A percentile compares a stretch with the other conserved stretches of the same genome.
Conservation (phyloP, 306 rosid genomes). For the Cercis canadensis region DNA sequence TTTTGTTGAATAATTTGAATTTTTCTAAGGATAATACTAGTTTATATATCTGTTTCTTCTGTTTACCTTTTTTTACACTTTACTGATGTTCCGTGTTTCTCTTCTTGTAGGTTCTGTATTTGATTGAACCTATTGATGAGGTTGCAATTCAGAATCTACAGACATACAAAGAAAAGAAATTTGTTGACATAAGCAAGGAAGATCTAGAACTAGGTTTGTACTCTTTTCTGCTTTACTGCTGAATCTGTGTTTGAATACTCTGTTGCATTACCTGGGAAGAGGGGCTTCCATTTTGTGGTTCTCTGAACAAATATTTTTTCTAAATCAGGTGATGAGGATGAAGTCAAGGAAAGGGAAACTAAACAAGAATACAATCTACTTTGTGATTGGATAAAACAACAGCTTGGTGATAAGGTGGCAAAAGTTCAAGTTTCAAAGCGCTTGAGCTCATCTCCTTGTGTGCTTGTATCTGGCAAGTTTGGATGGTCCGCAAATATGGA, state of each 20-base stretch:
- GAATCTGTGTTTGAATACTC: not conserved
- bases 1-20: not conserved
- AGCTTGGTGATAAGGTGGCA: conserved; percentile 93
- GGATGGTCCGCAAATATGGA: conserved; percentile 99
- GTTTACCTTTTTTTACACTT: not conserved
- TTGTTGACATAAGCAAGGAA: conserved; percentile 99
- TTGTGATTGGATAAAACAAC: conserved; percentile 98
- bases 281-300: conserved; percentile 11
- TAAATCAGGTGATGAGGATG: conserved; percentile 88
- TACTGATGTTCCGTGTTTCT: conserved; percentile 26
- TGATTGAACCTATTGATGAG: conserved; percentile 95
- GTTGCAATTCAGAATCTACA: conserved; percentile 98
- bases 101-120: conserved; percentile 75
- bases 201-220: conserved; percentile 91
- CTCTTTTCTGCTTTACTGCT: not conserved
- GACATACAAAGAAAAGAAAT: conserved; percentile 92
- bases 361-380: conserved; percentile 84
- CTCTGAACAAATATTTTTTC: conserved; percentile 19
- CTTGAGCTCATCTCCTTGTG: conserved; percentile 99
- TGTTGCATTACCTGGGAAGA: not conserved
- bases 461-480: conserved; percentile 98
- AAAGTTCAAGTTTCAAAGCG: conserved; percentile 96
- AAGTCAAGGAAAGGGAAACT: conserved; percentile 83
- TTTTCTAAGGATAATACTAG: not conserved
- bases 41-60: not conserved